Evolutionary conservation across 1,284 basidiomycete genomes (phyloP).

Genomic region (Phenoliferia sp.): DNA sequence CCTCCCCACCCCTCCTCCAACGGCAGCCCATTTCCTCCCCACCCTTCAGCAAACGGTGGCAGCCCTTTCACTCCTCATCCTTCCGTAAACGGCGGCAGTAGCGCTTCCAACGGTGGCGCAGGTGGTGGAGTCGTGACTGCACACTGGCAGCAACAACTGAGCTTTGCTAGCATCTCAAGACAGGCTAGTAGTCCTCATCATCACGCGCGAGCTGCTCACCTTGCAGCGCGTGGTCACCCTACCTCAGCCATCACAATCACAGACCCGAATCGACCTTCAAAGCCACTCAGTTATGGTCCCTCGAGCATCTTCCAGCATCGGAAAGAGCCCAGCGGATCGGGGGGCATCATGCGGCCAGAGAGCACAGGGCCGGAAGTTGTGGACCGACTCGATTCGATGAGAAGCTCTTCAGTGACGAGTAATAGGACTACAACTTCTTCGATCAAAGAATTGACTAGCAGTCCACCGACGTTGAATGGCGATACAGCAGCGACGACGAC

Average conservation of each 20-base stretch:
- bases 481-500: background rate
- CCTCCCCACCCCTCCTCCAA: conserved; percentile 3
- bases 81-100: conserved; percentile 5
- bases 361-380: conserved; percentile 1
- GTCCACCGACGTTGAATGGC: conserved; percentile 8
- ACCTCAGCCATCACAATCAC: conserved; percentile 48
- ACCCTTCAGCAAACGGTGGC: conserved; percentile 15
- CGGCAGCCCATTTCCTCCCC: conserved; percentile 11
- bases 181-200: conserved; percentile 52
- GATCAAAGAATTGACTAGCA: conserved; percentile 32
- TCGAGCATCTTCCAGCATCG: conserved; percentile 44
- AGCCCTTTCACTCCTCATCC: conserved; percentile 18
- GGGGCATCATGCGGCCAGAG: conserved; percentile 12
- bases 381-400: conserved; percentile 3
- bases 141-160: conserved; percentile 41
- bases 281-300: conserved; percentile 29
- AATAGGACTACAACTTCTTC: background rate
- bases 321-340: conserved; percentile 34
- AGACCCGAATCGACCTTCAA: conserved; percentile 40
- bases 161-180: conserved; percentile 43
- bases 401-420: conserved; percentile 25
- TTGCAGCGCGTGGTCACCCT: conserved; percentile 50
- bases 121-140: conserved; percentile 26
- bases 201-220: conserved; percentile 53
- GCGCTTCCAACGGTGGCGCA: conserved; percentile 9